A percentile compares a stretch with the other conserved stretches of the same genome.
These are phyloP conservation scores for Clitoria ternatea DNA, from an alignment of 306 rosid species.

Conservation along the genomic window DNA sequence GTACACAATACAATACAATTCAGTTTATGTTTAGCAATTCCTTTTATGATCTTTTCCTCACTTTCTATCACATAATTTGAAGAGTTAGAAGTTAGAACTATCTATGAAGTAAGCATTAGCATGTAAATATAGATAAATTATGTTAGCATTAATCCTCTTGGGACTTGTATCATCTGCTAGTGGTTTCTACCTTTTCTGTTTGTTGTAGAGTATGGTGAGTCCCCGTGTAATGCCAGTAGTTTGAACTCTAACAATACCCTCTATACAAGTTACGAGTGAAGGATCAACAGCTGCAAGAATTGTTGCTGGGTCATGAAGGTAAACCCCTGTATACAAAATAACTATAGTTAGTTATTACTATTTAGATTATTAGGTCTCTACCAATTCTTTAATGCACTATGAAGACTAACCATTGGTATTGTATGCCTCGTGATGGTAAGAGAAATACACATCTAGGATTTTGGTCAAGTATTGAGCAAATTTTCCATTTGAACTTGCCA, in stretches of 20 bases:
- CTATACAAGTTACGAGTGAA: slow-evolving; percentile 66
- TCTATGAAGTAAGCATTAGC: not conserved
- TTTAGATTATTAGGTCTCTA: not conserved
- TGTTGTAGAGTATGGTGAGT: slow-evolving; percentile 61
- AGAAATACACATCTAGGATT: slow-evolving; percentile 68
- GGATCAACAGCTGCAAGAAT: slow-evolving; percentile 79
- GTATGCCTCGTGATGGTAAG: slow-evolving; percentile 74
- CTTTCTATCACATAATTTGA: too few species aligned
- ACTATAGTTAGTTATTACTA: slow-evolving; percentile 24
- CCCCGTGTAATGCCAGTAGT: slow-evolving; percentile 87
- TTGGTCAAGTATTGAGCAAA: slow-evolving; percentile 71
- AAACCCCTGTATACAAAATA: slow-evolving; percentile 58
- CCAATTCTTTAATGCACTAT: not conserved
- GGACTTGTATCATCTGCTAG: not conserved
- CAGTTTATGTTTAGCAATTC: too few species aligned
- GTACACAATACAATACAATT: too few species aligned
- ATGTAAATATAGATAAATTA: slow-evolving; percentile 1
- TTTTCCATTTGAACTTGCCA: slow-evolving; percentile 72
- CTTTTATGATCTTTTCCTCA: too few species aligned
- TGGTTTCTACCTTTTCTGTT: slow-evolving; percentile 65
- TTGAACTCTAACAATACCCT: slow-evolving; percentile 92
- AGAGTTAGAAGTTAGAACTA: not conserved
- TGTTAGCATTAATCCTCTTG: not conserved
- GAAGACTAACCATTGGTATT: slow-evolving; percentile 48
- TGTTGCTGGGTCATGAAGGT: slow-evolving; percentile 87